Base-by-base conservation (phyloP, 345 rosid genomes). In the Salix koriyanagi region DNA sequence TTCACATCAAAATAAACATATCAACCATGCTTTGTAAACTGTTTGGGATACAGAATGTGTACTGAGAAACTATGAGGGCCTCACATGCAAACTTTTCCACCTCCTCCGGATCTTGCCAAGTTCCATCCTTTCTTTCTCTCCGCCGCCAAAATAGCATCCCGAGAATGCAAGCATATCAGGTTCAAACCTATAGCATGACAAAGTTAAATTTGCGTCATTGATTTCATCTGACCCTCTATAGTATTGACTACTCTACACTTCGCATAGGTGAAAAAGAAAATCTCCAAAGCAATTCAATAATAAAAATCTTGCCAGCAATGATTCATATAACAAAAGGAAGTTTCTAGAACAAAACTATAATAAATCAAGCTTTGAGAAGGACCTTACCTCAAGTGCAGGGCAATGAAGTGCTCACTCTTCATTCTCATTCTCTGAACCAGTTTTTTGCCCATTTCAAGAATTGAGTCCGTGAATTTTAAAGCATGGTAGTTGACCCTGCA, bases 111-210 rank as follows among this genome's bases (percentile, higher is more conserved):
- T 87, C 61, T 86, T 83, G 69, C 96, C 94, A 41, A 95, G 92
- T 76, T 91, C 93, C 9, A 70, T 78, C 78, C 81, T 89, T 87
- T 93, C 99, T 81, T 87, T 87, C 39, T 90, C 90, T 75, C 99
- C 96, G 44, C 99, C 98, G 6, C 98, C 97, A 28, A 89, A 95
- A 82, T 95, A 84, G 78, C 99, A 93, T 77, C 97, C 96, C 69
- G 98, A 93, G 89, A 95, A 95, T 42, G 99, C 99, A 64, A 95
- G 90, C 97, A 95, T 95, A 82, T 95, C 99, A 78, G 94, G 88
- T 79, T 95, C 99, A 62, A 93, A 95, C 87, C 97, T 94, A 77
- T n/a, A n/a, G 34, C 73, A 73, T 74, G 62, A 70, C 61, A 67
- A 36, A 5, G 15, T 39, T 72, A 25, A 54, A 72, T 52, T 52